Percentiles rank a stretch among this genome's conserved stretches.
These are phyloP conservation scores for Naganishia onofrii DNA, from an alignment of 768 basidiomycete species.

Conservation along the genomic window DNA sequence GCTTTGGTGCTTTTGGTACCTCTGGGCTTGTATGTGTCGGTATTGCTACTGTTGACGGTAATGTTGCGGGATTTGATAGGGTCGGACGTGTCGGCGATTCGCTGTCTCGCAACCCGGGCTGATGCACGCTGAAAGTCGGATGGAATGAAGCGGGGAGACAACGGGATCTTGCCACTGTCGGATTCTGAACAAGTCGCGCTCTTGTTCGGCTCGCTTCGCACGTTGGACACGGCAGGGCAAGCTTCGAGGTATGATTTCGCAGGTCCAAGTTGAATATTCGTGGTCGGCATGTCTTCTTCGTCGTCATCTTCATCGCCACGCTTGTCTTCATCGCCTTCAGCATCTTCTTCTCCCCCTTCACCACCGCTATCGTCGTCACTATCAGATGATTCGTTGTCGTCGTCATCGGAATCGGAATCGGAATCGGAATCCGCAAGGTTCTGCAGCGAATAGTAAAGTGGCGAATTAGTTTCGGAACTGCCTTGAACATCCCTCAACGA, in stretches of 20 bases:
- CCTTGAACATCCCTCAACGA: constrained; percentile 3
- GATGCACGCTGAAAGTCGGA: background rate
- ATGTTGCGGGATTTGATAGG: constrained; percentile 10
- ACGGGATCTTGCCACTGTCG: background rate
- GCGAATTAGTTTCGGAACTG: constrained; percentile 7
- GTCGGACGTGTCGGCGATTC: constrained; percentile 2
- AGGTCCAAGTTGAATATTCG: background rate
- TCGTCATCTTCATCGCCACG: background rate
- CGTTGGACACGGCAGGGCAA: background rate
- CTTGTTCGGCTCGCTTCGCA: constrained; percentile 11
- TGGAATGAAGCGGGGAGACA: background rate
- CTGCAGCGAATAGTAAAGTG: constrained; percentile 14
- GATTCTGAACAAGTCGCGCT: background rate
- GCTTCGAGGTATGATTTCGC: background rate
- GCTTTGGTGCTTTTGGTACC: background rate
- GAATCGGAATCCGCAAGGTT: constrained; percentile 7
- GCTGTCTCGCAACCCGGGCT: background rate
- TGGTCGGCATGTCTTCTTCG: background rate
- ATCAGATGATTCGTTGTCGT: background rate
- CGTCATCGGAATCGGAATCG: background rate
- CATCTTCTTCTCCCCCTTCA: background rate
- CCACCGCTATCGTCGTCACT: background rate
- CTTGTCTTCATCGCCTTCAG: background rate
- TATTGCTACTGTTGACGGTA: background rate
- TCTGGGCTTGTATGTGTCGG: background rate